These are phyloP conservation scores for Stereum hirsutum DNA, from an alignment of 1,284 basidiomycete species.

Conservation along the genomic window DNA sequence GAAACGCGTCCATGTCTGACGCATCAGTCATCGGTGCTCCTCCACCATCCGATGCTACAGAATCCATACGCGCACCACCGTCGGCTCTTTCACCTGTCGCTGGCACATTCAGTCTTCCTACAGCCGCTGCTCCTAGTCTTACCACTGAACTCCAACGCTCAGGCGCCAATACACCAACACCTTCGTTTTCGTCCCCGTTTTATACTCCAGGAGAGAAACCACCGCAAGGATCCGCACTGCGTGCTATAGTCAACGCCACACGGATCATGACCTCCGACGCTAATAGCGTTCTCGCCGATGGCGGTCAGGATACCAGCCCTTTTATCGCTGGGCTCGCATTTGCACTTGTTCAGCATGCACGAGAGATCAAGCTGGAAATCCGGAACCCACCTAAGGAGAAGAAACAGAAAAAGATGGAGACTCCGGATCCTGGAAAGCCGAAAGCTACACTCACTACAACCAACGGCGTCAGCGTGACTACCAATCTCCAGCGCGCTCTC, in stretches of 20 bases:
- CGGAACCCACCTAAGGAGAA: slow-evolving; percentile 40
- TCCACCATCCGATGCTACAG: slow-evolving; percentile 3
- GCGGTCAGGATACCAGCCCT: slow-evolving; percentile 50
- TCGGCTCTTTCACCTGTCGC: slow-evolving; percentile 7
- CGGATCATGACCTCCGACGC: slow-evolving; percentile 82
- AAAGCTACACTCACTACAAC: slow-evolving; percentile 29
- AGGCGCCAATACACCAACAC: slow-evolving; percentile 8
- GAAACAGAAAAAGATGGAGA: slow-evolving; percentile 25
- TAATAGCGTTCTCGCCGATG: slow-evolving; percentile 62
- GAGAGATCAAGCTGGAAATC: slow-evolving; percentile 57
- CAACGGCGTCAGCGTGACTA: slow-evolving; percentile 32
- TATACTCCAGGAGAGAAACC: slow-evolving; percentile 18
- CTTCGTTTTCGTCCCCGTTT: slow-evolving; percentile 13
- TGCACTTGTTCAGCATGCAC: slow-evolving; percentile 61
- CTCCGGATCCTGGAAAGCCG: slow-evolving; percentile 23
- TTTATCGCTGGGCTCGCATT: slow-evolving; percentile 62
- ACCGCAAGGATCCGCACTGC: slow-evolving; percentile 52
- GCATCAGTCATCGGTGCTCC: slow-evolving; percentile 11
- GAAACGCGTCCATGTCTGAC: slow-evolving; percentile 19
- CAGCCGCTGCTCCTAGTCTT: slow-evolving; percentile 7
- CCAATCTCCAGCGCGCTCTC: slow-evolving; percentile 34
- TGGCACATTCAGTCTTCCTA: slow-evolving; percentile 5
- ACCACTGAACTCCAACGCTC: slow-evolving; percentile 12
- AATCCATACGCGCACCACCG: slow-evolving; percentile 1
- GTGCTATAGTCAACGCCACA: slow-evolving; percentile 79